These are phyloP conservation scores for Coniochaeta hoffmannii DNA, from an alignment of 2,329 filamentous ascomycete species.

Conservation along the genomic window DNA sequence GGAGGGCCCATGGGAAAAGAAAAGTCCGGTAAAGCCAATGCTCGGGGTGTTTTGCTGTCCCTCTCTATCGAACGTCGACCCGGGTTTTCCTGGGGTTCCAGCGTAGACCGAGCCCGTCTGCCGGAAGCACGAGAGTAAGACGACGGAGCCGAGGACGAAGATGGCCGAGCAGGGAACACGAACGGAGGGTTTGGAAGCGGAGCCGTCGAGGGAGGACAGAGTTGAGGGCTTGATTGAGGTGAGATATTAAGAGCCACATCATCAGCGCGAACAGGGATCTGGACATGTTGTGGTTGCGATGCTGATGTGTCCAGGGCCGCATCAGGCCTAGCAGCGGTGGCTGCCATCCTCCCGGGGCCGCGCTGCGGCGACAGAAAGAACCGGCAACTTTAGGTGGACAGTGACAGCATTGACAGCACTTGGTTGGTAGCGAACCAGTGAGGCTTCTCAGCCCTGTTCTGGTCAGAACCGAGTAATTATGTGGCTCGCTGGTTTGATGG, in stretches of 20 bases:
- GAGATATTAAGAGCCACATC: constrained; percentile 15
- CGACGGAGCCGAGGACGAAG: constrained; percentile 38
- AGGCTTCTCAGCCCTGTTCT: neutral
- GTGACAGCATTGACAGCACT: constrained; percentile 27
- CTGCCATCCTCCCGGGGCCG: constrained; percentile 33
- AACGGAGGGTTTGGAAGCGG: constrained; percentile 58
- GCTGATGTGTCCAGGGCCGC: constrained; percentile 9
- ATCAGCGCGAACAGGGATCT: constrained; percentile 13
- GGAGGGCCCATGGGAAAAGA: constrained; percentile 31
- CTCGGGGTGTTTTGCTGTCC: constrained; percentile 20
- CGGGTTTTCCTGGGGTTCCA: constrained; percentile 31
- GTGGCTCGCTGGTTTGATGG: neutral
- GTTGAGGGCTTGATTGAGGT: constrained; percentile 20
- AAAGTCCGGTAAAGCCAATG: constrained; percentile 44
- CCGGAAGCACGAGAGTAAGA: constrained; percentile 40
- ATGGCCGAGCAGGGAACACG: constrained; percentile 48
- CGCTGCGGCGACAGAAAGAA: constrained; percentile 39
- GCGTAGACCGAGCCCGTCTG: constrained; percentile 45
- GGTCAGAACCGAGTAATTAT: neutral
- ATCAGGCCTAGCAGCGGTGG: constrained; percentile 21
- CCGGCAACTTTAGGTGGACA: constrained; percentile 28
- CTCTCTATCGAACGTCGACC: constrained; percentile 13
- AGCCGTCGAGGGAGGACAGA: constrained; percentile 26
- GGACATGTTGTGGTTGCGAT: constrained; percentile 11
- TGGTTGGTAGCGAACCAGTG: neutral